phyloP scores from a whole-genome alignment of 2,329 filamentous ascomycete species.

The Pochonia chlamydosporia region DNA sequence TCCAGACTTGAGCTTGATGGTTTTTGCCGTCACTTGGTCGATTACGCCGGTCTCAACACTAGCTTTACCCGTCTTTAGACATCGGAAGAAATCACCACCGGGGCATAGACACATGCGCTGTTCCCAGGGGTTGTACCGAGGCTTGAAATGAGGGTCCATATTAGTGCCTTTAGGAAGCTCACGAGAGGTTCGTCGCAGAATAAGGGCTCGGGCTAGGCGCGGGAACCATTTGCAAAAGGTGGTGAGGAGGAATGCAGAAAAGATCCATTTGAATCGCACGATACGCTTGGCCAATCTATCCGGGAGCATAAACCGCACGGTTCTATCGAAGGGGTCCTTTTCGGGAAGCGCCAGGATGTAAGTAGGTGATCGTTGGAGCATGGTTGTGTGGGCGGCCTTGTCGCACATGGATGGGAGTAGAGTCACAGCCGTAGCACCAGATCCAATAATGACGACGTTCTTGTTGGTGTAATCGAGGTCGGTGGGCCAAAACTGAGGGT shows the following conservation, averaged over 20 bases:
- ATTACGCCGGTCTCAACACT: slow-evolving; percentile 41
- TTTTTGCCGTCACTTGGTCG: slow-evolving; percentile 33
- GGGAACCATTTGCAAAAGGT: slow-evolving; percentile 35
- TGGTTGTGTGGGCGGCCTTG: slow-evolving; percentile 60
- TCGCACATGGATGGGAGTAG: slow-evolving; percentile 62
- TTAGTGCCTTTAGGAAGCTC: slow-evolving; percentile 43
- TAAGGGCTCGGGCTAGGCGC: slow-evolving; percentile 34
- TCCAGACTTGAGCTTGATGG: slow-evolving; percentile 38
- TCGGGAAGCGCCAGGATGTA: slow-evolving; percentile 53
- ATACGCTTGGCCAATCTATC: slow-evolving; percentile 38
- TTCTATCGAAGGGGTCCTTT: slow-evolving; percentile 26
- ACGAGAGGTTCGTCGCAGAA: slow-evolving; percentile 36
- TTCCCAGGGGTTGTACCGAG: slow-evolving; percentile 55
- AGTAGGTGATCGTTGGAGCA: slow-evolving; percentile 70
- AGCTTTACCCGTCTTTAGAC: slow-evolving; percentile 31
- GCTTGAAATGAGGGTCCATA: slow-evolving; percentile 49
- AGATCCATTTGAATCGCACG: slow-evolving; percentile 38
- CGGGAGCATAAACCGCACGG: slow-evolving; percentile 36
- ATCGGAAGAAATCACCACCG: slow-evolving; percentile 40
- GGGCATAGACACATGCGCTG: slow-evolving; percentile 59
- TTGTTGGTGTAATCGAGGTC: slow-evolving; percentile 58
- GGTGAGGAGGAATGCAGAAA: slow-evolving; percentile 42
- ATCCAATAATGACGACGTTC: slow-evolving; percentile 64
- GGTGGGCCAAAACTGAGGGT: slow-evolving; percentile 69
- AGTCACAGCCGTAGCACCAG: slow-evolving; percentile 71